phyloP scores from a whole-genome alignment of 352 stramenopile species.

The Globisporangium perplexum region DNA sequence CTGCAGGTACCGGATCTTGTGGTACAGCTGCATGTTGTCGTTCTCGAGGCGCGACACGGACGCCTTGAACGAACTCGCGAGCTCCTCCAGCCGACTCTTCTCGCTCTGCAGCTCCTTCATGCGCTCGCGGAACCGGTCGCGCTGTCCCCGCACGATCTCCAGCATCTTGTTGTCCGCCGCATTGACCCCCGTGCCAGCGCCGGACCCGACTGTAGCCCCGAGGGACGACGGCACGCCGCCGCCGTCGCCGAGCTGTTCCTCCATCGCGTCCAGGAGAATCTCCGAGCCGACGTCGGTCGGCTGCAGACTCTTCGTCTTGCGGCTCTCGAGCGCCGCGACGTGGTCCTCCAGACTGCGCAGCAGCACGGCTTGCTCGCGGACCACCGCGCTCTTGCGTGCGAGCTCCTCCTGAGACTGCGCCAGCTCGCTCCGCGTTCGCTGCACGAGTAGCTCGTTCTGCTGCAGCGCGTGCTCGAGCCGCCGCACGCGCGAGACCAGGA shows the following conservation, averaged over 20 bases:
- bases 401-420: conserved; percentile 26
- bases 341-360: conserved; percentile 62
- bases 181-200: conserved; percentile 8
- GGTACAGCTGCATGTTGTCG: conserved; percentile 90
- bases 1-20: conserved; percentile 87
- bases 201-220: not conserved
- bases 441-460: conserved; percentile 45
- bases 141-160: conserved; percentile 76
- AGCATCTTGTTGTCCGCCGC: conserved; percentile 72
- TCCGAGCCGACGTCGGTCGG: conserved; percentile 48
- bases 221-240: not conserved
- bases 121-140: conserved; percentile 75
- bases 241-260: conserved; percentile 35
- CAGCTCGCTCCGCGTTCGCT: conserved; percentile 28
- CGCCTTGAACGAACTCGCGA: conserved; percentile 53
- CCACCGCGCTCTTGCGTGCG: conserved; percentile 24
- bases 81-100: conserved; percentile 65
- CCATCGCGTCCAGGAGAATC: conserved; percentile 68
- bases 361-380: conserved; percentile 44
- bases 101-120: conserved; percentile 78
- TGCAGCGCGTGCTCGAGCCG: conserved; percentile 66
- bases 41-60: conserved; percentile 71
- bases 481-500: conserved; percentile 58
- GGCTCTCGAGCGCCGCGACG: conserved; percentile 52
- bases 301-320: conserved; percentile 18